phyloP scores from a whole-genome alignment of 768 basidiomycete species.

The Kondoa malvinella region DNA sequence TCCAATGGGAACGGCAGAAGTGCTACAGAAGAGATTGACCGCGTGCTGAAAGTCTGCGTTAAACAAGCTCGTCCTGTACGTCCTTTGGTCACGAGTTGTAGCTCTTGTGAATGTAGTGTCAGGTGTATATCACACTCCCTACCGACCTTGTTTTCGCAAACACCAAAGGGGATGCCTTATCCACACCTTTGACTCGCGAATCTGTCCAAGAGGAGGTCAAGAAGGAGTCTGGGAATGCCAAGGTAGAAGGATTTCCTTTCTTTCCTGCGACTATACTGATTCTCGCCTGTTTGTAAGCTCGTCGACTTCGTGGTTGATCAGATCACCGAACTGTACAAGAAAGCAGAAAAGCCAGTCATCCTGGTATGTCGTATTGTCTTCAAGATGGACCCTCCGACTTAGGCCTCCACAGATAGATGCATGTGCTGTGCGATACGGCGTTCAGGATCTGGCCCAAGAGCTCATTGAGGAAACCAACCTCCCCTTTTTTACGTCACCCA shows the following conservation, averaged over 20 bases:
- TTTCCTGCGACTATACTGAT: neutral
- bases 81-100: neutral
- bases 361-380: slow-evolving; percentile 36
- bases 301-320: slow-evolving; percentile 57
- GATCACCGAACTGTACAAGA: slow-evolving; percentile 48
- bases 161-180: slow-evolving; percentile 49
- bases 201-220: slow-evolving; percentile 30
- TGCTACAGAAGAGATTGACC: slow-evolving; percentile 17
- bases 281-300: slow-evolving; percentile 22
- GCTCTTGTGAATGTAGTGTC: neutral
- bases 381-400: neutral
- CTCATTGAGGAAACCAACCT: slow-evolving; percentile 50
- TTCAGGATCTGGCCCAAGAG: slow-evolving; percentile 45
- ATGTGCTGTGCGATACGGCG: slow-evolving; percentile 57
- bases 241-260: neutral
- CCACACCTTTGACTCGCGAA: slow-evolving; percentile 36
- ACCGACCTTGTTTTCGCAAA: slow-evolving; percentile 53
- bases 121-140: slow-evolving; percentile 61
- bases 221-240: slow-evolving; percentile 14
- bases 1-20: neutral
- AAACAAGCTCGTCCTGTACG: slow-evolving; percentile 51
- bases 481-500: slow-evolving; percentile 26
- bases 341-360: slow-evolving; percentile 48
- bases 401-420: slow-evolving; percentile 39
- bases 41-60: slow-evolving; percentile 10